Conservation (phyloP, 768 basidiomycete genomes). For the Termitomyces bulborhizus region DNA sequence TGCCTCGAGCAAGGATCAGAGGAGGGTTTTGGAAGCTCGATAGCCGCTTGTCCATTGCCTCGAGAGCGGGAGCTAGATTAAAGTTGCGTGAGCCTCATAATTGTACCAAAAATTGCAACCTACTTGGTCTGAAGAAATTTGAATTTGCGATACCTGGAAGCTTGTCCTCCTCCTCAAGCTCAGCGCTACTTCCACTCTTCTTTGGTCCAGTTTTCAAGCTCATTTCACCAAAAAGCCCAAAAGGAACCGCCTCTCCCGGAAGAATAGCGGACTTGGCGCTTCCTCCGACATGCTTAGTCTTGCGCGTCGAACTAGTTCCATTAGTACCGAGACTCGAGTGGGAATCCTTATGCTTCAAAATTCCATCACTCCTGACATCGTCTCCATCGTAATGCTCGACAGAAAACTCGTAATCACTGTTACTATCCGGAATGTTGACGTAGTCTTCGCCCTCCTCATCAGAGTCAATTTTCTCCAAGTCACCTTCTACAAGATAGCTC, state of each 20-base stretch:
- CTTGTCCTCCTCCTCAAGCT: constrained; percentile 35
- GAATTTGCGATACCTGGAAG: constrained; percentile 61
- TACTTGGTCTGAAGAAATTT: constrained; percentile 60
- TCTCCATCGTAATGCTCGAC: constrained; percentile 38
- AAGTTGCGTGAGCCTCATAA: not conserved
- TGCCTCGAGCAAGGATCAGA: constrained; percentile 55
- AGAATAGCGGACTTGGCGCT: constrained; percentile 48
- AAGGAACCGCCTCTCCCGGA: constrained; percentile 58
- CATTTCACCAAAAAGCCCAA: constrained; percentile 71
- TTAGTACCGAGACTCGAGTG: constrained; percentile 35
- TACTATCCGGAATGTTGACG: constrained; percentile 24
- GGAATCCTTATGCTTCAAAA: constrained; percentile 27
- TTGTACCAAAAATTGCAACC: not conserved
- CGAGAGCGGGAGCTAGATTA: constrained; percentile 32
- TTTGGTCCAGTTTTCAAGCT: constrained; percentile 39
- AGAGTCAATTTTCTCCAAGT: constrained; percentile 33
- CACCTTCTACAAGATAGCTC: constrained; percentile 43
- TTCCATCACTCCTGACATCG: constrained; percentile 16
- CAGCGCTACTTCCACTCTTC: constrained; percentile 26
- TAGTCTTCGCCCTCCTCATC: constrained; percentile 35
- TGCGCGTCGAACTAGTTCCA: constrained; percentile 24
- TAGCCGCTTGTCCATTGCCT: constrained; percentile 32
- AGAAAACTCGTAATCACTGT: constrained; percentile 32
- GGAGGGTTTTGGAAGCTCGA: constrained; percentile 47
- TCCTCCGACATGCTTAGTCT: constrained; percentile 30